Conservation (phyloP, 257 asterid species). For the Fraxinus anomala region DNA sequence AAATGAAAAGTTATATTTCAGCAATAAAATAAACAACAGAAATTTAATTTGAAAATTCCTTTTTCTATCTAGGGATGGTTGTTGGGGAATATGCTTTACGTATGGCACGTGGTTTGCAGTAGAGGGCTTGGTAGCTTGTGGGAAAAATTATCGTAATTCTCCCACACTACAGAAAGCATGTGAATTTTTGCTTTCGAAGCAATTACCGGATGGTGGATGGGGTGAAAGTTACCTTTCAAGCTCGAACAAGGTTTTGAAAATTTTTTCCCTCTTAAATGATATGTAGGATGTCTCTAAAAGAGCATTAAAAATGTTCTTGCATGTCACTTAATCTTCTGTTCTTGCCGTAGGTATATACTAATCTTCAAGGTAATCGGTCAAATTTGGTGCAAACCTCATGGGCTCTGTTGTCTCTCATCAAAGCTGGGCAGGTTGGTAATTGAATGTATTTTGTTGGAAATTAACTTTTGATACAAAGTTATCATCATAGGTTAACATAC, state of each 20-base stretch:
- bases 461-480: neutral
- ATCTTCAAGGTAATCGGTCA: constrained; percentile 45
- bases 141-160: constrained; percentile 38
- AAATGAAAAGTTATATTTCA: neutral
- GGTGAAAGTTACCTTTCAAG: constrained; percentile 63
- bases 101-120: constrained; percentile 61
- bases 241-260: constrained; percentile 41
- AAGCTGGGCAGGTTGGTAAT: constrained; percentile 47
- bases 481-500: neutral
- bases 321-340: neutral
- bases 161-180: constrained; percentile 40
- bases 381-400: constrained; percentile 63
- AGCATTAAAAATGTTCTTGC: neutral
- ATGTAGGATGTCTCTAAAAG: neutral
- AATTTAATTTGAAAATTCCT: neutral
- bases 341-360: constrained; percentile 41
- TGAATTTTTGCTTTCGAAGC: constrained; percentile 48
- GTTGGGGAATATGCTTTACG: constrained; percentile 68
- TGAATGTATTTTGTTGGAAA: neutral
- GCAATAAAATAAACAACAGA: neutral
- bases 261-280: neutral
- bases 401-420: constrained; percentile 52
- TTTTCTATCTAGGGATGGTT: constrained; percentile 38
- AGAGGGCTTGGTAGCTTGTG: constrained; percentile 43
- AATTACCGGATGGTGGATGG: constrained; percentile 63